phyloP scores from a whole-genome alignment of 2,329 filamentous ascomycete species.

The Microsporum audouinii region DNA sequence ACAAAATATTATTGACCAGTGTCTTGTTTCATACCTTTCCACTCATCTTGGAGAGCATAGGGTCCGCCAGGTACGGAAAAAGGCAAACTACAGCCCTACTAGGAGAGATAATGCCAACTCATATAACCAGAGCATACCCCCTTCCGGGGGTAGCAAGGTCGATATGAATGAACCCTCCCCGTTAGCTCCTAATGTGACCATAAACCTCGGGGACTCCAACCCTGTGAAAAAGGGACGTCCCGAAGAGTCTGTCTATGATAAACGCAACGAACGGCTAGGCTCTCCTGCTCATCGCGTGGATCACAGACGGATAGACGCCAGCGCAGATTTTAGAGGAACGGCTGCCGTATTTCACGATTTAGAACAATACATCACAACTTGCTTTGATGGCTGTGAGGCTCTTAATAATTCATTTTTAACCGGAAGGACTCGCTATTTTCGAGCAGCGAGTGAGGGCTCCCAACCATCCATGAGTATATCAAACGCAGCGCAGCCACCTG shows the following conservation, averaged over 20 bases:
- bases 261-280: background rate
- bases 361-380: conserved; percentile 63
- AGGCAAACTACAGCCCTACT: background rate
- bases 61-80: background rate
- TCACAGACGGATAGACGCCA: background rate
- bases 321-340: conserved; percentile 11
- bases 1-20: conserved; percentile 10
- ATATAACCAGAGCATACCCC: background rate
- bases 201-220: background rate
- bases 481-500: background rate
- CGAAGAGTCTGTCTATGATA: background rate
- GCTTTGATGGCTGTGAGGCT: conserved; percentile 57
- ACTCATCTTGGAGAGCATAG: background rate
- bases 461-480: conserved; percentile 17
- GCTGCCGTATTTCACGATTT: conserved; percentile 55
- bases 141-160: background rate
- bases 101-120: background rate
- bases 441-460: conserved; percentile 37
- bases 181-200: background rate
- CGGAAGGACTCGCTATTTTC: conserved; percentile 31
- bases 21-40: conserved; percentile 4
- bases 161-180: background rate
- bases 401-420: conserved; percentile 67
- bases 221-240: background rate
- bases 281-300: background rate